phyloP scores from a whole-genome alignment of 129 eudicot species.

The Oenanthe sinensis region DNA sequence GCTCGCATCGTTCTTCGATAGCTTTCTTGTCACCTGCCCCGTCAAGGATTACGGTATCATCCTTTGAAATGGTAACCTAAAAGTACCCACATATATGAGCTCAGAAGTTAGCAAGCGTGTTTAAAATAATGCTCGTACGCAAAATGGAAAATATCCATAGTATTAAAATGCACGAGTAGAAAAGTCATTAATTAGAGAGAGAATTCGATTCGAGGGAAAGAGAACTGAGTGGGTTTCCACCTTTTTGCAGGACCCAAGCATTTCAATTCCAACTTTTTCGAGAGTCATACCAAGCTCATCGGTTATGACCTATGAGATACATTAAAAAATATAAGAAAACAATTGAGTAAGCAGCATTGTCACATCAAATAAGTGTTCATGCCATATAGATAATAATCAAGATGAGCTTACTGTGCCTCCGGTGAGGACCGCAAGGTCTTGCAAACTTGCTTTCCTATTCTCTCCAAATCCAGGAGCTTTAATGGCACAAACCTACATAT shows the following conservation, averaged over 20 bases:
- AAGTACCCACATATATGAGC: background rate
- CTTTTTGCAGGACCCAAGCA: slow-evolving; percentile 74
- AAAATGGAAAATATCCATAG: background rate
- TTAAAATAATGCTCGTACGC: background rate
- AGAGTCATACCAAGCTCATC: slow-evolving; percentile 74
- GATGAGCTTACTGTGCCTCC: slow-evolving; percentile 55
- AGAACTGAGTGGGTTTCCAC: slow-evolving; percentile 15
- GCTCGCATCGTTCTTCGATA: slow-evolving; percentile 79
- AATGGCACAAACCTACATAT: slow-evolving; percentile 66
- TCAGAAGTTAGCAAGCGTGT: background rate
- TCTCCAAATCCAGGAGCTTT: slow-evolving; percentile 98
- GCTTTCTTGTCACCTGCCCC: slow-evolving; percentile 84
- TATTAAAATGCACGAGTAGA: background rate
- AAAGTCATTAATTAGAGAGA: background rate
- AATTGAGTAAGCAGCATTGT: background rate
- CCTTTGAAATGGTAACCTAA: slow-evolving; percentile 71
- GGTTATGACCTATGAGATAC: slow-evolving; percentile 38
- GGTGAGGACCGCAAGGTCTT: slow-evolving; percentile 74
- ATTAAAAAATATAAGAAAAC: background rate
- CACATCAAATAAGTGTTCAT: background rate
- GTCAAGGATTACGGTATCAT: slow-evolving; percentile 72
- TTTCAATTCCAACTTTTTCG: slow-evolving; percentile 46
- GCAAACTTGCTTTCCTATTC: slow-evolving; percentile 60
- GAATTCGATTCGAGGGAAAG: background rate
- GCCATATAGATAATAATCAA: background rate